These are phyloP conservation scores for Mycena rosella DNA, from an alignment of 768 basidiomycete species.

Conservation along the genomic window DNA sequence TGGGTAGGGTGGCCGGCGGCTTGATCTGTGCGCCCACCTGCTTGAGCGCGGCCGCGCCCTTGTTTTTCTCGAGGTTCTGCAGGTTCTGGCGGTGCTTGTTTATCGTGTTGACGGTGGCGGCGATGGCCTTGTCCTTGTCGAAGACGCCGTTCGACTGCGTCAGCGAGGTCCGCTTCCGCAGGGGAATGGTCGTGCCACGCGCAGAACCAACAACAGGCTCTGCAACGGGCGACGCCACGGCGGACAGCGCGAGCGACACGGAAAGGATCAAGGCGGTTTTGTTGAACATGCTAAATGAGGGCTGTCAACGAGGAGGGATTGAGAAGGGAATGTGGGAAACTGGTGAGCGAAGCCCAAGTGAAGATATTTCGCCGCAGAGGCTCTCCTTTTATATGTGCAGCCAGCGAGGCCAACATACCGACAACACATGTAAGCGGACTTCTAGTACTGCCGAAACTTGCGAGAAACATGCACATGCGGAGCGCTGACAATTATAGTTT, in stretches of 20 bases:
- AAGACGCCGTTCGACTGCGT: slow-evolving; percentile 35
- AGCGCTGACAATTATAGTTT: not conserved
- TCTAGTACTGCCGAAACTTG: not conserved
- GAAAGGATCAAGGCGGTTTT: slow-evolving; percentile 15
- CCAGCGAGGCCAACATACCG: not conserved
- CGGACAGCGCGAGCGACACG: slow-evolving; percentile 7
- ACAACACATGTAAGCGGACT: not conserved
- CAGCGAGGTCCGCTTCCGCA: slow-evolving; percentile 24
- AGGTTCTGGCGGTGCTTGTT: slow-evolving; percentile 56
- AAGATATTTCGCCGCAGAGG: not conserved
- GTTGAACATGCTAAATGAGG: slow-evolving; percentile 23
- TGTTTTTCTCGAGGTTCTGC: slow-evolving; percentile 49
- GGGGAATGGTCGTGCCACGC: slow-evolving; percentile 23
- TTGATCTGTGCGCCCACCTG: slow-evolving; percentile 45
- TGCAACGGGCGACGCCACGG: not conserved
- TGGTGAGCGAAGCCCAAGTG: not conserved
- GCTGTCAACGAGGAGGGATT: not conserved
- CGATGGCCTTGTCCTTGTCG: slow-evolving; percentile 37
- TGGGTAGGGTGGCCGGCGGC: slow-evolving; percentile 37
- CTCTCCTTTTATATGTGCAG: slow-evolving; percentile 7
- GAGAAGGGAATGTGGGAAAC: not conserved
- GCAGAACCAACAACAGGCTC: not conserved
- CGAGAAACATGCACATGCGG: not conserved
- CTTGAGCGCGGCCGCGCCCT: slow-evolving; percentile 35
- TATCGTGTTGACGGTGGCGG: slow-evolving; percentile 22